Conservation (phyloP, 129 eudicot genomes). For the Tagetes patula region DNA sequence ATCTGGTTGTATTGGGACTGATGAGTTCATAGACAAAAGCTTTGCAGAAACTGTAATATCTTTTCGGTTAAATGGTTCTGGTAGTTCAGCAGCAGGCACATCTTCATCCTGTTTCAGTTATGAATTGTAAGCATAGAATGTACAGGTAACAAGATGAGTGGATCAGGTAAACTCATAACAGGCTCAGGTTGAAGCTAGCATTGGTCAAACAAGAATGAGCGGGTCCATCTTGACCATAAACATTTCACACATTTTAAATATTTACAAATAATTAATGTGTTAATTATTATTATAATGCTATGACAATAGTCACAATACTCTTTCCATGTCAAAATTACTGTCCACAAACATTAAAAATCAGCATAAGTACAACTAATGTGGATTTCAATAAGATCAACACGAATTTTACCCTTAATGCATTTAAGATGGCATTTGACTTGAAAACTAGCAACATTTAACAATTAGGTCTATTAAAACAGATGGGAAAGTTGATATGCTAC, state of each 20-base stretch:
- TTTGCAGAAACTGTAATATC: slow-evolving; percentile 21
- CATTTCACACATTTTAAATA: not conserved
- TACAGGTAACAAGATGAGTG: not conserved
- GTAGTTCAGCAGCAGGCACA: slow-evolving; percentile 73
- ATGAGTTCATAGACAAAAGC: slow-evolving; percentile 22
- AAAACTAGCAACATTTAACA: not conserved
- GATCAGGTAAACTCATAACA: not conserved
- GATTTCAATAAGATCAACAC: not conserved
- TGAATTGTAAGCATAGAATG: slow-evolving; percentile 16
- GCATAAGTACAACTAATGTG: not conserved
- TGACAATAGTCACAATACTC: not conserved
- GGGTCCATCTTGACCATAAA: not conserved
- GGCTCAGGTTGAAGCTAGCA: not conserved
- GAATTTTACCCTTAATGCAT: not conserved
- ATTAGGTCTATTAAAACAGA: not conserved
- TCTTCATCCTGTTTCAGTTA: slow-evolving; percentile 45
- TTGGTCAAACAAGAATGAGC: not conserved
- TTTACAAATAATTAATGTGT: not conserved
- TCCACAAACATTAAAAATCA: not conserved
- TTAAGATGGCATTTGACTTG: not conserved
- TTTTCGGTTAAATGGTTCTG: slow-evolving; percentile 52
- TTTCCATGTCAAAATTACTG: not conserved
- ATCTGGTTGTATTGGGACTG: slow-evolving; percentile 16
- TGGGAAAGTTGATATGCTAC: not conserved
- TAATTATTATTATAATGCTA: not conserved